These are phyloP conservation scores for Botrytis porri DNA, from an alignment of 2,329 filamentous ascomycete genomes.

Conservation along the genomic window DNA sequence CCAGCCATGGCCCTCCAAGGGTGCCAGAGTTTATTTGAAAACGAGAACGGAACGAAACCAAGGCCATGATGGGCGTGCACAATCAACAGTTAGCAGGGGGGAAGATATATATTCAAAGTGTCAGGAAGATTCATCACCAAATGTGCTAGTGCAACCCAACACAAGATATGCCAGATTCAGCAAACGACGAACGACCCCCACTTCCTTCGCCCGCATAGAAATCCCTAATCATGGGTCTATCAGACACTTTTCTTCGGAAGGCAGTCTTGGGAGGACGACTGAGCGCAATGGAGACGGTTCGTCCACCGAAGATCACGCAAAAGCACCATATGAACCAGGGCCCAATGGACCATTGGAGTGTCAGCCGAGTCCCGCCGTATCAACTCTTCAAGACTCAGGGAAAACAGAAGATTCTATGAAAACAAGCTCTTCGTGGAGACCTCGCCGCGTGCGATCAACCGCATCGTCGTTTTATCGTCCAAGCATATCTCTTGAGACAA, in stretches of 20 bases:
- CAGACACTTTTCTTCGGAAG: background rate
- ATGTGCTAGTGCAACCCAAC: background rate
- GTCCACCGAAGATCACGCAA: background rate
- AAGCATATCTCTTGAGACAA: background rate
- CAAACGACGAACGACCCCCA: constrained; percentile 1
- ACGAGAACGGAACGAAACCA: background rate
- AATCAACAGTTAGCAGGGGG: background rate
- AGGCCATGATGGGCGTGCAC: background rate
- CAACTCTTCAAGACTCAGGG: background rate
- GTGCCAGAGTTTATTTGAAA: constrained; percentile 20
- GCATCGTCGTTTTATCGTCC: background rate
- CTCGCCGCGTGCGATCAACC: background rate
- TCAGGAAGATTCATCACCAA: background rate
- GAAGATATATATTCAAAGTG: background rate
- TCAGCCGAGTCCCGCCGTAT: background rate
- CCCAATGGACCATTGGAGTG: background rate
- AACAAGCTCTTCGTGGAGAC: background rate
- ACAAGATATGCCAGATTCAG: background rate
- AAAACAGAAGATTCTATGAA: background rate
- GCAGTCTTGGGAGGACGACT: background rate
- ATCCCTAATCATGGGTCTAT: background rate
- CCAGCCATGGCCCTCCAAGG: constrained; percentile 34
- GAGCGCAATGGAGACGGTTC: background rate
- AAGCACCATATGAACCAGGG: background rate
- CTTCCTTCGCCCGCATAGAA: background rate